Conservation (phyloP, 2,329 filamentous ascomycete species). For the Nothomitra cinnamomea region DNA sequence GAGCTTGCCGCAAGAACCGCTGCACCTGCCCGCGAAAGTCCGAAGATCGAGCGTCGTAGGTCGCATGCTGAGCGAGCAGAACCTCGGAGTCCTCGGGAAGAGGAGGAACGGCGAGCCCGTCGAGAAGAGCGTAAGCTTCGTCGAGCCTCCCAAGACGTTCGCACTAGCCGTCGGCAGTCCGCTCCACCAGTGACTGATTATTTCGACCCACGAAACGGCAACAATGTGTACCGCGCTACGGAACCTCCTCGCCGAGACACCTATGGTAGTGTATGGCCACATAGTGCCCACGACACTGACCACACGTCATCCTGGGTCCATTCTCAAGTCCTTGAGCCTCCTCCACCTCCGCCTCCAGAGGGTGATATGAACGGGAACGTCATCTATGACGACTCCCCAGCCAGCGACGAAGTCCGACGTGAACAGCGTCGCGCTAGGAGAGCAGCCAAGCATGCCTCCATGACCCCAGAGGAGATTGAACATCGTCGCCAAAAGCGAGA, state of each 20-base stretch:
- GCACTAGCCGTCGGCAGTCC: conserved; percentile 1
- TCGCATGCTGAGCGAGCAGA: conserved; percentile 4
- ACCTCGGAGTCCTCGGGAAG: conserved; percentile 11
- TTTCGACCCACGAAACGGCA: conserved; percentile 17
- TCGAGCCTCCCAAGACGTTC: neutral
- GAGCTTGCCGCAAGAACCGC: conserved; percentile 15
- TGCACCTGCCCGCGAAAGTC: conserved; percentile 18
- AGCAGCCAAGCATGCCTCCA: conserved; percentile 11
- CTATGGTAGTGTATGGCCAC: neutral
- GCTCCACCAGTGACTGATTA: conserved; percentile 16
- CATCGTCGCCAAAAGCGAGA: conserved; percentile 13
- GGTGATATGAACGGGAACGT: conserved; percentile 37
- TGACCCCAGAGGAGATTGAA: conserved; percentile 11
- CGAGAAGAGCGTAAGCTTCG: conserved; percentile 6
- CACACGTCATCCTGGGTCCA: conserved; percentile 34
- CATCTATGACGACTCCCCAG: conserved; percentile 28
- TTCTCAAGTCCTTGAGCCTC: conserved; percentile 29
- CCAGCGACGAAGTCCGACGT: conserved; percentile 11
- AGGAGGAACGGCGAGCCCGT: conserved; percentile 23
- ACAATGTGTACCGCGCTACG: neutral
- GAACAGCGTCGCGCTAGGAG: conserved; percentile 15
- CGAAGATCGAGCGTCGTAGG: neutral
- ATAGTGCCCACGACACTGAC: conserved; percentile 19
- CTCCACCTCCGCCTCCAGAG: conserved; percentile 28
- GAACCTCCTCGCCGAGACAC: neutral